phyloP scores from a whole-genome alignment of 140 eudicot genomes.

The Anethum foeniculum region DNA sequence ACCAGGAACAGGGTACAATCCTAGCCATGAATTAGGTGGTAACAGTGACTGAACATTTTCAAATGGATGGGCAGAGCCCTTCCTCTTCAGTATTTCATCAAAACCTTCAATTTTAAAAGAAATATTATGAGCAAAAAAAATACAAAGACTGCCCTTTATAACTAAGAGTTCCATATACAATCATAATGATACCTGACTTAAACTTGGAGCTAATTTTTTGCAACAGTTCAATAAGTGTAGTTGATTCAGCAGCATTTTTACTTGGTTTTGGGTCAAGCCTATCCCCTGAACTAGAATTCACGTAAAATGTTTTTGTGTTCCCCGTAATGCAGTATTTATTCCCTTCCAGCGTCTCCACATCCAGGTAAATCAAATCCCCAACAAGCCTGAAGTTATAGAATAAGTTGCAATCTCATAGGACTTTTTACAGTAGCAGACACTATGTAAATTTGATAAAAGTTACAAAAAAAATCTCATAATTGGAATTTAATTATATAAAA shows the following conservation, averaged over 20 bases:
- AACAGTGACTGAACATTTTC: conserved; percentile 88
- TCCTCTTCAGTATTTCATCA: conserved; percentile 81
- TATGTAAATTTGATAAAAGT: not conserved
- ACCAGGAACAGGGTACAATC: conserved; percentile 86
- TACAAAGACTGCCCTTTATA: not conserved
- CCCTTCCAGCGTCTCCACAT: conserved; percentile 78
- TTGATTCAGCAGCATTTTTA: conserved; percentile 66
- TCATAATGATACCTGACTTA: conserved; percentile 59
- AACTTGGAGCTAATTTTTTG: conserved; percentile 91
- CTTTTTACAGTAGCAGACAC: not conserved
- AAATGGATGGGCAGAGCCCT: conserved; percentile 94
- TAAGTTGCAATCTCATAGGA: conserved; percentile 1
- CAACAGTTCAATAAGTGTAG: conserved; percentile 81
- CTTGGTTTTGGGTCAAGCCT: conserved; percentile 73
- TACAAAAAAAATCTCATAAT: not conserved
- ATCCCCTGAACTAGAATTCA: conserved; percentile 73
- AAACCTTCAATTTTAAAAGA: conserved; percentile 46
- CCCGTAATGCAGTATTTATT: conserved; percentile 83
- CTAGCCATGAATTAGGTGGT: conserved; percentile 96
- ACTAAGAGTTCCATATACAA: conserved; percentile 2
- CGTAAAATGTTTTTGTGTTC: conserved; percentile 74
- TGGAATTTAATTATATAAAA: not conserved
- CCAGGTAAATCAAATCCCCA: conserved; percentile 91
- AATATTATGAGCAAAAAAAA: not conserved
- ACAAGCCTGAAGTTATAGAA: conserved; percentile 57